Percentiles rank a stretch among this genome's conserved stretches.
Evolutionary conservation across 495 filamentous ascomycete genomes (phyloP).

Genomic region (Rostrohypoxylon terebratum): DNA sequence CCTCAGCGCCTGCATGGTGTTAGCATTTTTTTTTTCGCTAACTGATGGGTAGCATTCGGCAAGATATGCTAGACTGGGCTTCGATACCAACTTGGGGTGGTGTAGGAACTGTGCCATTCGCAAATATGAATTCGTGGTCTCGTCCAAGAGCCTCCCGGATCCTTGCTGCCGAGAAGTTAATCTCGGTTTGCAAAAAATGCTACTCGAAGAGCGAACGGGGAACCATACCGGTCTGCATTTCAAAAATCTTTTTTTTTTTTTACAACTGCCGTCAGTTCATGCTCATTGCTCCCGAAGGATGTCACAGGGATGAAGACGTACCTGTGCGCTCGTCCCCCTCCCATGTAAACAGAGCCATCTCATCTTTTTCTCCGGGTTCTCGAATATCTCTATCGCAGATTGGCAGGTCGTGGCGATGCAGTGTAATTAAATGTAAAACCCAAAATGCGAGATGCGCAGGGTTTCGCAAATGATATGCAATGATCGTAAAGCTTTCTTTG

Average conservation of each 20-base stretch:
- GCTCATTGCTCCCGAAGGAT: neutral
- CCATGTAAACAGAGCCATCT: conserved; percentile 36
- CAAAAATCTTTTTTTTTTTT: conserved; percentile 40
- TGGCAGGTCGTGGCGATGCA: neutral
- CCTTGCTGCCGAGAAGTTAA: conserved; percentile 27
- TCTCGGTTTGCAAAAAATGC: conserved; percentile 2
- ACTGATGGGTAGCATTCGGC: neutral
- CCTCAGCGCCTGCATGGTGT: conserved; percentile 41
- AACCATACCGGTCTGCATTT: conserved; percentile 46
- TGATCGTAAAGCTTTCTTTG: neutral
- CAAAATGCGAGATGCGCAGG: conserved; percentile 7
- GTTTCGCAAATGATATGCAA: conserved; percentile 13
- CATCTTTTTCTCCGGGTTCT: conserved; percentile 13
- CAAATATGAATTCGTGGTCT: conserved; percentile 48
- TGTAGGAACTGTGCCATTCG: conserved; percentile 42
- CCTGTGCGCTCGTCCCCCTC: conserved; percentile 48
- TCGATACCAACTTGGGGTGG: conserved; percentile 38
- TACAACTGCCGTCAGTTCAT: conserved; percentile 23
- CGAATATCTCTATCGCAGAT: conserved; percentile 12
- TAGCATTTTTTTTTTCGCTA: conserved; percentile 5
- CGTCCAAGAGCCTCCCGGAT: conserved; percentile 44
- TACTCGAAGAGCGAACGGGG: neutral
- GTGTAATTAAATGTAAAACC: conserved; percentile 2
- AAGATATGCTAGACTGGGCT: neutral
- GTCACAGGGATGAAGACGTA: conserved; percentile 21